Conservation (phyloP, 768 basidiomycete genomes). For the Tylopilus subfusipes region DNA sequence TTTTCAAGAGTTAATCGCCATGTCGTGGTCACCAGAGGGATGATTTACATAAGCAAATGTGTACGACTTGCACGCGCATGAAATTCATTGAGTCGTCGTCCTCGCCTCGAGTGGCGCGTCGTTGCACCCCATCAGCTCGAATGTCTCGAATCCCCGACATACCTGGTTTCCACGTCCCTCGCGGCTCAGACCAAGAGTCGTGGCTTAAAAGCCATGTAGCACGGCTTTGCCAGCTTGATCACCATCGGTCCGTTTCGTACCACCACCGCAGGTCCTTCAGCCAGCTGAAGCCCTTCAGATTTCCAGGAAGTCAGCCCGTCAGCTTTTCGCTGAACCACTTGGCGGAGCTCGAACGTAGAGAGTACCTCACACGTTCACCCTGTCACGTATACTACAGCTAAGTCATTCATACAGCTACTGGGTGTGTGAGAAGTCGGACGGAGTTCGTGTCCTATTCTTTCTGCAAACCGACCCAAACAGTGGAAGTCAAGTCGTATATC, state of each 20-base stretch:
- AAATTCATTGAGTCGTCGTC: background rate
- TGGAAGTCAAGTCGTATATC: constrained; percentile 60
- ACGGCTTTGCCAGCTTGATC: constrained; percentile 58
- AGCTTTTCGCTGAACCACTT: constrained; percentile 76
- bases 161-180: constrained; percentile 57
- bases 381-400: constrained; percentile 3
- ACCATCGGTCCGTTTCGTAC: constrained; percentile 51
- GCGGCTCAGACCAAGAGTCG: constrained; percentile 54
- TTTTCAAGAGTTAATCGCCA: constrained; percentile 17
- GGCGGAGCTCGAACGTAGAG: constrained; percentile 72
- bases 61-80: background rate
- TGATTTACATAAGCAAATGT: constrained; percentile 20
- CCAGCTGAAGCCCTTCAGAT: constrained; percentile 44
- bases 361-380: constrained; percentile 45
- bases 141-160: constrained; percentile 68
- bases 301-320: constrained; percentile 95
- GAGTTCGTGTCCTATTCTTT: constrained; percentile 83
- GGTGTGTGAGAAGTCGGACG: constrained; percentile 99
- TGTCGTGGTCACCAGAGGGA: background rate
- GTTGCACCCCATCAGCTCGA: background rate
- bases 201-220: constrained; percentile 68
- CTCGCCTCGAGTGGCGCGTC: no score
- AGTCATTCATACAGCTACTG: constrained; percentile 65
- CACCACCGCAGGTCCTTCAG: background rate
- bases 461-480: constrained; percentile 56